phyloP scores from a whole-genome alignment of 208 protist genomes.

The Blechomonas ayalai region DNA sequence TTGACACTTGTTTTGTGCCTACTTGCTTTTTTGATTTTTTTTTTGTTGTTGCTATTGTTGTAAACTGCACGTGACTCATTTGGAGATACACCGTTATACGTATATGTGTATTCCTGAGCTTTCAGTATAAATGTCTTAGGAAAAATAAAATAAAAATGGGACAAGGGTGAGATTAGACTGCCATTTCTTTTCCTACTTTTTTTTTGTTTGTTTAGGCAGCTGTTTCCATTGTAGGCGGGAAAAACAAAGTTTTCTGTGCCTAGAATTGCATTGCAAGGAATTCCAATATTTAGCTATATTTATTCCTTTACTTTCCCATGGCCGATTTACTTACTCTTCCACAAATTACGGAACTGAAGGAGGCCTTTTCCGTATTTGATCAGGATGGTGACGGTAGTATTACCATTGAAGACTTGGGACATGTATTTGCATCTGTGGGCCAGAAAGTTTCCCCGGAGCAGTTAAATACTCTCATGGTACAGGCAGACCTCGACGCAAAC shows the following conservation, averaged over 20 bases:
- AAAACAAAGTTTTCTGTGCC: background rate
- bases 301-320: constrained; percentile 46
- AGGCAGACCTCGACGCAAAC: constrained; percentile 96
- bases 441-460: constrained; percentile 92
- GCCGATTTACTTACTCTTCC: constrained; percentile 95
- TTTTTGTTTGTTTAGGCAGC: background rate
- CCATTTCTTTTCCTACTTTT: too few species aligned
- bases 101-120: too few species aligned
- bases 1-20: background rate
- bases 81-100: too few species aligned
- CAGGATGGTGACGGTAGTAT: constrained; percentile 98
- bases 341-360: constrained; percentile 99
- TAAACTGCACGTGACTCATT: too few species aligned
- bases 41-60: constrained; percentile 5
- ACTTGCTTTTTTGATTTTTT: constrained; percentile 3
- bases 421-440: constrained; percentile 98
- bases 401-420: constrained; percentile 98
- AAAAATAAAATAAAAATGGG: background rate
- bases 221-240: too few species aligned
- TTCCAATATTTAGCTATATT: constrained; percentile 1
- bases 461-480: constrained; percentile 94
- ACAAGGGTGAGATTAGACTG: background rate
- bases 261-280: background rate
- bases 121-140: background rate
- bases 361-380: constrained; percentile 99